Base-by-base conservation (phyloP, 306 rosid genomes). In the Prosopis cineraria region DNA sequence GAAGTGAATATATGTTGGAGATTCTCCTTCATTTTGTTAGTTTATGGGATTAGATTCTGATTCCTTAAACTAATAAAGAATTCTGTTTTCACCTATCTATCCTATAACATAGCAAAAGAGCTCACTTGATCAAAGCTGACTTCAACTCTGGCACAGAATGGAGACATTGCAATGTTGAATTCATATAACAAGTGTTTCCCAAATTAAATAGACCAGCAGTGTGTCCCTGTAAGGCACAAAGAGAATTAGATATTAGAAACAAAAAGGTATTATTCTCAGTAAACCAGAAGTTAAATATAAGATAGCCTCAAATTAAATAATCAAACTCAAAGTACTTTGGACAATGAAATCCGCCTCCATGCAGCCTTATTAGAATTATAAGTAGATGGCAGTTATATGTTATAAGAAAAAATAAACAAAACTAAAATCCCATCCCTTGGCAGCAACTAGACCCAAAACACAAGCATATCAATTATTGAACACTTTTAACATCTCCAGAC, bases 111-210 rank as follows among this genome's bases (percentile, higher is more conserved):
- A 52, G n/a, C 58, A 50, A 52, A 20, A 52, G 59, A 52, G 84
- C 97, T 85, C 72, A 96, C 99, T 84, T 85, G 43, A 83, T 79
- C 90, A 96, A 89, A 84, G 97, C 93, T 50, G 98, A 93, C 88
- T 93, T 96, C 85, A 96, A 88, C 85, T 96, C 99, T 63, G 99
- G 99, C 80, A 96, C 99, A 52, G 92, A 96, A 87, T 96, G 99
- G 80, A 96, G 94, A 76, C 99, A 96, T 81, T 96, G 99, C 66
- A 96, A 62, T 56, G 99, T 96, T 82, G 99, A 96, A 85, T 93
- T 96, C 99, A 96, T 96, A 76, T 96, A 96, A 84, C 99, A 96
- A 4, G 99, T 96, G 82, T 96, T 87, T 77, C 99, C 99, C 96
- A 96, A 78, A 80, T 96, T 96, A 83, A 90, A 96, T 59, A 96